These are phyloP conservation scores for Puccinia triticina DNA, from an alignment of 1,284 basidiomycete genomes.

Conservation along the genomic window DNA sequence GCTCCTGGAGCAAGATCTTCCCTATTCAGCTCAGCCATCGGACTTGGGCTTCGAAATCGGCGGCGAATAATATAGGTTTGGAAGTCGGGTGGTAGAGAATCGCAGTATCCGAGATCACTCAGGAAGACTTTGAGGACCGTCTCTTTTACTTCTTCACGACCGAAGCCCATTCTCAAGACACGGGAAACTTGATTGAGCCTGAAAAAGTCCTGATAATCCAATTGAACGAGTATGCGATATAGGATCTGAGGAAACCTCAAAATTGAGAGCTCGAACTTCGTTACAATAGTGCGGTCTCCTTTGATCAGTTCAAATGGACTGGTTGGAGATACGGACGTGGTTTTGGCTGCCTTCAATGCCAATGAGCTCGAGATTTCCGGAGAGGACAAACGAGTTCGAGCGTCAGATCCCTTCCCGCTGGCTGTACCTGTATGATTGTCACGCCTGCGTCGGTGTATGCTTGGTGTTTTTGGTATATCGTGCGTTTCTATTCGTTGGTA, in stretches of 20 bases:
- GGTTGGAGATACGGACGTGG: not conserved
- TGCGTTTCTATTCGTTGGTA: not conserved
- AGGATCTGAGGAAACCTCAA: conserved; percentile 12
- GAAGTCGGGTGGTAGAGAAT: not conserved
- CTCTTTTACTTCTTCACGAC: not conserved
- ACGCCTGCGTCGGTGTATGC: not conserved
- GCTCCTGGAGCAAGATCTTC: not conserved
- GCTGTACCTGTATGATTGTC: not conserved
- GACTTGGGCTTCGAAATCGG: not conserved
- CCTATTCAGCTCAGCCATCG: not conserved
- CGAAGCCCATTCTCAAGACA: conserved; percentile 8
- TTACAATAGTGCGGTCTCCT: not conserved
- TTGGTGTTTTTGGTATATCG: not conserved
- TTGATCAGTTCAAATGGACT: not conserved
- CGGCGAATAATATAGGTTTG: not conserved
- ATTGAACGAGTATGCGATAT: not conserved
- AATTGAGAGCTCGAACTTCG: conserved; percentile 1
- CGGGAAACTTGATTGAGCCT: conserved; percentile 14
- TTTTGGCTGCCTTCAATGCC: too few relatives aligned
- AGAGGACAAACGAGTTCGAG: not conserved
- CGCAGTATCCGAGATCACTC: not conserved
- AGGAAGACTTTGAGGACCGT: conserved; percentile 11
- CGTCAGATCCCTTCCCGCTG: not conserved
- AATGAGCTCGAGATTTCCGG: not conserved
- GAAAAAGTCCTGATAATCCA: conserved; percentile 1